Evolutionary conservation across 345 rosid species (phyloP).

Genomic region (Rhodomyrtus tomentosa): DNA sequence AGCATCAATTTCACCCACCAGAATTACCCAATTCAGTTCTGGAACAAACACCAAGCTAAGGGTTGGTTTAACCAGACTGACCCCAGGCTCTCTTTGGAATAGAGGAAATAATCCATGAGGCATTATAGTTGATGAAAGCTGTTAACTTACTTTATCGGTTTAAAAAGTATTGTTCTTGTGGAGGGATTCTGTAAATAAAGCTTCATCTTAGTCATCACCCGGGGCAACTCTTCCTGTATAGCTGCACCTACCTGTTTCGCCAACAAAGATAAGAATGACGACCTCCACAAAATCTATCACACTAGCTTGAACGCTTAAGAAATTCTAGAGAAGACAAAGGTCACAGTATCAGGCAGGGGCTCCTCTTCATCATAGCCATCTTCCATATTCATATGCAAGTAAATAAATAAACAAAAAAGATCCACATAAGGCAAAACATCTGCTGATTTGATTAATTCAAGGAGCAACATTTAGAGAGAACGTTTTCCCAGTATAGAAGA

Average conservation of each 20-base stretch:
- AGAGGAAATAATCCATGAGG: not conserved
- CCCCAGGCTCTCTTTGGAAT: not conserved
- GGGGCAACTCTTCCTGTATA: slow-evolving; percentile 59
- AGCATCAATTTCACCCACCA: not conserved
- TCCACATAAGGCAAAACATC: not conserved
- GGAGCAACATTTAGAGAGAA: not conserved
- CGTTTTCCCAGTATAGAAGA: not conserved
- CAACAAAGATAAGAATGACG: not conserved
- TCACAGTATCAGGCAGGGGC: not conserved
- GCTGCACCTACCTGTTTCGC: slow-evolving; percentile 60
- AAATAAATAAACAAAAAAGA: not conserved
- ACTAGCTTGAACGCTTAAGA: not conserved
- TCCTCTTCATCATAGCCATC: not conserved
- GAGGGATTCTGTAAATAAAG: slow-evolving; percentile 82
- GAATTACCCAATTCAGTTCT: not conserved
- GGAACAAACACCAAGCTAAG: not conserved
- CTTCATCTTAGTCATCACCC: slow-evolving; percentile 74
- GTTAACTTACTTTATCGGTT: slow-evolving; percentile 73
- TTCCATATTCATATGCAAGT: not conserved
- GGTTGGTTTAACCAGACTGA: not conserved
- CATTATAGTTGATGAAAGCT: not conserved
- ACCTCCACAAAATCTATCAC: not conserved
- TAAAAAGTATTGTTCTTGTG: slow-evolving; percentile 82
- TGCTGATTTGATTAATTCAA: not conserved
- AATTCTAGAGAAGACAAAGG: not conserved